Evolutionary conservation across 371 early-diverging fungal species (phyloP), one percentile per base, ranked within the genome.

Genomic region (Capillidium heterosporum): DNA sequence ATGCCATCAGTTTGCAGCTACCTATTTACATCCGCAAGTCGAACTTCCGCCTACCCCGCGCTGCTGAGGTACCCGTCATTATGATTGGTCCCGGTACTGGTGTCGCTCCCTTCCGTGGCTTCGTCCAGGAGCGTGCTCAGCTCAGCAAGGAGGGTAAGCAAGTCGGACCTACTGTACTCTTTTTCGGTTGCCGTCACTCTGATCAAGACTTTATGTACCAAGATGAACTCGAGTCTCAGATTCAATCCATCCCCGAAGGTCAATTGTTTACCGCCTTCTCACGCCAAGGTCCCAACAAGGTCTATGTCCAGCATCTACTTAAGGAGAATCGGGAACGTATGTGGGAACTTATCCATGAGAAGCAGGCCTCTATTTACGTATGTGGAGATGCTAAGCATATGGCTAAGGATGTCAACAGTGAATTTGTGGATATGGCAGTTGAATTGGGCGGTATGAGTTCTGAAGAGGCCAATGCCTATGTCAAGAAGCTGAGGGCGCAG

Each of bases 21-120:
- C 92, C 94, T 46, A 70, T 92, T 29, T 89, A 85, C 63, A 84
- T 93, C 47, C 89, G 91, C 46, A 78, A 82, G 42, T 87, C 87
- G 31, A 73, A 77, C 57, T 97, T 97, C 77, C 78, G 83, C 49
- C 69, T 95, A 56, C 98, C 94, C 17, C 70, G 76, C 15, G 80
- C 89, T 62, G 71, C 78, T 23, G 60, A 72, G 35, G 68, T 80
- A 4, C 95, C 95, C n/a, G 70, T 97, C 40, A 79, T 97, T 44
- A 93, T 97, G 93, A 70, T 97, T 28, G 95, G 98, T 2, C 95
- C 98, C 17, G 98, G 98, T 48, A 97, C 98, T 0, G 98, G 98
- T 43, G 89, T 97, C 24, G 97, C 97, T 11, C 97, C 97, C 17
- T 95, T 96, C 86, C 78, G 87, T 40, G 97, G 84, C 0, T 97